These are phyloP conservation scores for Ramalina peruviana DNA, from an alignment of 495 filamentous ascomycete species.

Conservation along the genomic window DNA sequence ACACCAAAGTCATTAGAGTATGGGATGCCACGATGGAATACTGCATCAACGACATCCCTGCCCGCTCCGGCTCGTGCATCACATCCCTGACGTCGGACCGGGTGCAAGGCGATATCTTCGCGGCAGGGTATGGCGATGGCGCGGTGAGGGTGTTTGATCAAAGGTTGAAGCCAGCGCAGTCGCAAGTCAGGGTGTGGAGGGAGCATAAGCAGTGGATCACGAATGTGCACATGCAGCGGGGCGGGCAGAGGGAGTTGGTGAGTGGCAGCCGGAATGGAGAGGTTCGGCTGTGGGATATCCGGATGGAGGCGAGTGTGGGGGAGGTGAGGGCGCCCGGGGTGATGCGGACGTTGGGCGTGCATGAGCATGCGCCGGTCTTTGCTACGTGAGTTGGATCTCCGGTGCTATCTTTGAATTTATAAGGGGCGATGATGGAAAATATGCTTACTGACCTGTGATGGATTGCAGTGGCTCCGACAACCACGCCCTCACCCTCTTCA, in stretches of 20 bases:
- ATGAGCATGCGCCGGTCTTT: constrained; percentile 95
- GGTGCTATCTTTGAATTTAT: background rate
- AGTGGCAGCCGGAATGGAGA: constrained; percentile 81
- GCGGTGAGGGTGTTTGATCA: constrained; percentile 91
- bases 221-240: constrained; percentile 92
- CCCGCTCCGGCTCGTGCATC: constrained; percentile 88
- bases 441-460: background rate
- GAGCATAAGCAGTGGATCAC: constrained; percentile 90
- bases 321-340: constrained; percentile 61
- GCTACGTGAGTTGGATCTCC: constrained; percentile 55
- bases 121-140: constrained; percentile 95
- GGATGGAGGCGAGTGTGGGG: constrained; percentile 60
- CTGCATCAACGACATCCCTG: constrained; percentile 86
- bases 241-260: constrained; percentile 78
- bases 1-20: constrained; percentile 86
- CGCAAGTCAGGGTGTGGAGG: constrained; percentile 92
- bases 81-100: constrained; percentile 93
- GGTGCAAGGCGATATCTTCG: constrained; percentile 89
- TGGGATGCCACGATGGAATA: constrained; percentile 93
- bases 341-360: constrained; percentile 73
- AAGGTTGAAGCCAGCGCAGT: constrained; percentile 60
- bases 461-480: constrained; percentile 61
- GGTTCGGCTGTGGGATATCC: constrained; percentile 92
- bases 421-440: background rate
- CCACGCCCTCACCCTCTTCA: constrained; percentile 83